Base-by-base conservation (phyloP, 108 stramenopile genomes). In the Cyclotella sp. region DNA sequence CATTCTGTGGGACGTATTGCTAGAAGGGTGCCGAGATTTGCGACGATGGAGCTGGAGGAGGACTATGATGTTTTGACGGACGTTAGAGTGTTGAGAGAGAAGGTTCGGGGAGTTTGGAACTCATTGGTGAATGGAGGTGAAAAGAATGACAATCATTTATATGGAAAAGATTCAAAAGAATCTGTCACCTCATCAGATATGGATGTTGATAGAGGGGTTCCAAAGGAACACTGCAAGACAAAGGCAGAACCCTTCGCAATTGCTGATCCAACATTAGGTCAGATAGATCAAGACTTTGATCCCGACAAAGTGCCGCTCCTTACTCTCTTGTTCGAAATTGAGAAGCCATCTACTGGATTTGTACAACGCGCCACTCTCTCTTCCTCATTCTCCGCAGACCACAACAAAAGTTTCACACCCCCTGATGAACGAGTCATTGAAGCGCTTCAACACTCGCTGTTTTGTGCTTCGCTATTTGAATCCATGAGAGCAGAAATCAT, bases 391-490 rank as follows among this genome's bases (percentile, higher is more conserved):
- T 69, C 15, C 19, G 39, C 22, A 27, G 43, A 49, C 18, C n/a
- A 16, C 15, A 43, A 54, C 52, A 12, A 64, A 62, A 21, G 19
- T 28, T 28, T 42, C n/a, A 21, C 51, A 3, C 55, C 58, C 27
- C 73, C 74, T 4, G 94, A 95, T 66, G 91, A 92, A 69, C 76
- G 81, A 8, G 77, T 93, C 15, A 81, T 95, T 53, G 83, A 88
- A 63, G 78, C 90, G 28, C 83, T 95, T 57, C 94, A 95, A 58
- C 94, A 95, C 77, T 95, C 94, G 14, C 65, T 95, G 40, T 92
- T 92, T 67, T 95, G 94, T 72, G 91, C 94, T n/a, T 88, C 88
- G 44, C 84, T 95, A 13, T 95, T 95, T 68, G 94, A 95, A 65
- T 89, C 90, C 9, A 93, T 95, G 73, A 85, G 91, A 61, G 68